Evolutionary conservation across 805 yeast genomes (phyloP), one percentile per base, ranked within the genome.

Genomic region (Candida schatavii): DNA sequence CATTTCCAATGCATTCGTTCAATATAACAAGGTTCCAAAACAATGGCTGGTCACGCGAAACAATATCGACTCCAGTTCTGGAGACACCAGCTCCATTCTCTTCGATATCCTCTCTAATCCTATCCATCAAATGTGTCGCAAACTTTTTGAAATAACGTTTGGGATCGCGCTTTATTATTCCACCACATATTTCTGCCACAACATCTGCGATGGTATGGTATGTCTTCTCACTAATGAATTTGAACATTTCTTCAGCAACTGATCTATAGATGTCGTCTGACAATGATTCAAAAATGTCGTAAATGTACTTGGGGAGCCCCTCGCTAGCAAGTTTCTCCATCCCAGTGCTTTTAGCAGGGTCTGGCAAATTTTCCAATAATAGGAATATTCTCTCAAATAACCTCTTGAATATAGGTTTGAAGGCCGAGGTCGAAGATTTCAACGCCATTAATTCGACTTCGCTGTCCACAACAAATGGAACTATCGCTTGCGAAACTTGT

Each of bases 71-170:
- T 0, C 83, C 78, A 4, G 79, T 74, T 57, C 96, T 75, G 0
- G 81, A 67, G 1, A 76, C 62, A 3, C 97, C 98, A 0, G 97
- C 97, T 2, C 80, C 85, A 48, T 90, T 85, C 48, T 82, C 87
- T 9, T 66, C 66, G 17, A 91, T 70, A 55, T 91, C 96, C 26
- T 74, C 78, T 28, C 70, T 66, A 20, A 90, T 80, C 40, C 74
- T 74, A 4, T 68, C 68, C 37, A 73, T 62, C 15, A 85, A 60
- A n/a, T 69, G 52, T 0, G 66, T 58, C 28, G 75, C 70, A 21
- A 78, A 57, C 34, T 58, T 61, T 1, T 70, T 62, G 46, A 81
- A 75, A 3, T 56, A 50, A 31, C 19, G 35, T 7, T 56, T 51
- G 0, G 88, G 82, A 36, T 82, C 80, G 33, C 88, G 75, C 46